Evolutionary conservation across 441 rosid species (phyloP).

Genomic region (Kokia cookei): DNA sequence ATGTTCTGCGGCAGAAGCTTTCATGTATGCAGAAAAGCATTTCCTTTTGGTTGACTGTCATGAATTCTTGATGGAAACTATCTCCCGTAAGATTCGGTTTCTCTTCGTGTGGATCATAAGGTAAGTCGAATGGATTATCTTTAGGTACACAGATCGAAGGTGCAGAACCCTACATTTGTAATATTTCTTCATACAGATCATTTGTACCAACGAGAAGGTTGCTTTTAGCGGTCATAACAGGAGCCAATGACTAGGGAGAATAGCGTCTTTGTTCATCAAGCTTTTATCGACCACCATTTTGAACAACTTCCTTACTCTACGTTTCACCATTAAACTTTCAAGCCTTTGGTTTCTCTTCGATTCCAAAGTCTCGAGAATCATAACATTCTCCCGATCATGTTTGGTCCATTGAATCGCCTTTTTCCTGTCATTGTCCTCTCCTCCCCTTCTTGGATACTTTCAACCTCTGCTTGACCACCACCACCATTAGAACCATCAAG

Average conservation of each 20-base stretch:
- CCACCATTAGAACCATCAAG: slow-evolving; percentile 10
- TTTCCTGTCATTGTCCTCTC: slow-evolving; percentile 11
- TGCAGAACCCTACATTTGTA: slow-evolving; percentile 69
- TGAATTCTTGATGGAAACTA: slow-evolving; percentile 63
- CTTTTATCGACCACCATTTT: slow-evolving; percentile 40
- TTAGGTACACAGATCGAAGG: slow-evolving; percentile 62
- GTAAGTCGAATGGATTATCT: slow-evolving; percentile 81
- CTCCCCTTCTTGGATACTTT: slow-evolving; percentile 34
- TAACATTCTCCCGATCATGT: slow-evolving; percentile 73
- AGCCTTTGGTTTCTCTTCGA: slow-evolving; percentile 72
- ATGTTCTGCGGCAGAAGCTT: slow-evolving; percentile 55
- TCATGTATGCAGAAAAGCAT: slow-evolving; percentile 54
- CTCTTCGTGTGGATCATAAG: slow-evolving; percentile 79
- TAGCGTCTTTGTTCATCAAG: slow-evolving; percentile 24
- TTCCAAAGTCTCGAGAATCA: slow-evolving; percentile 84
- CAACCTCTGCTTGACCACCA: slow-evolving; percentile 32
- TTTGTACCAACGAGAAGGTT: slow-evolving; percentile 12
- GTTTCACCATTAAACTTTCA: slow-evolving; percentile 64
- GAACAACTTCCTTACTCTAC: slow-evolving; percentile 54
- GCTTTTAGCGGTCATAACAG: slow-evolving; percentile 40
- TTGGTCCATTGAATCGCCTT: slow-evolving; percentile 68
- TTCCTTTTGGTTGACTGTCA: slow-evolving; percentile 41
- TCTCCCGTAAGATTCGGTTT: slow-evolving; percentile 64
- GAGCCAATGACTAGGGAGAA: slow-evolving; percentile 31
- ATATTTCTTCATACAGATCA: slow-evolving; percentile 17